A percentile compares a stretch with the other conserved stretches of the same genome.
phyloP scores from a whole-genome alignment of 2,329 filamentous ascomycete species.

The Sarocladium brachiariae region DNA sequence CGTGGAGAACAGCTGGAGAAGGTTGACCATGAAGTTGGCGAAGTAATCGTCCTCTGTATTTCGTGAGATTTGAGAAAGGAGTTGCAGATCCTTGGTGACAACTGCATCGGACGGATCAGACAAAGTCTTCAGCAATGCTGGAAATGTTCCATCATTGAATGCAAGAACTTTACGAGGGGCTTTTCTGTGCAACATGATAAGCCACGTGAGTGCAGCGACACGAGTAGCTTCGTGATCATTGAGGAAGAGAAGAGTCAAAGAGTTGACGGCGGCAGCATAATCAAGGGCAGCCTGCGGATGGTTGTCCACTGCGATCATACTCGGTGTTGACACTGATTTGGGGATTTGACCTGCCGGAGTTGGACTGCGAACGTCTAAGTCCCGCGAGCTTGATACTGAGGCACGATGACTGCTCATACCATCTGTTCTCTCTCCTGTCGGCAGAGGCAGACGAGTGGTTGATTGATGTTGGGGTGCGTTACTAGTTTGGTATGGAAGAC shows the following conservation, averaged over 20 bases:
- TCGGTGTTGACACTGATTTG: constrained; percentile 37
- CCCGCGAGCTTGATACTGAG: constrained; percentile 46
- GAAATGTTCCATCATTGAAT: constrained; percentile 96
- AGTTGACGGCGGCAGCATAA: constrained; percentile 90
- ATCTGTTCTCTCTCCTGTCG: constrained; percentile 36
- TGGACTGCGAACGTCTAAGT: constrained; percentile 45
- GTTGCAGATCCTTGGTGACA: constrained; percentile 86
- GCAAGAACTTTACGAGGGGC: constrained; percentile 88
- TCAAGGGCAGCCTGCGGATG: constrained; percentile 68
- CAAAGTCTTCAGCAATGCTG: constrained; percentile 88
- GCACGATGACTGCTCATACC: constrained; percentile 41
- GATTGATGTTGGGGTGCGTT: constrained; percentile 22
- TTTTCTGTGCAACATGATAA: constrained; percentile 96
- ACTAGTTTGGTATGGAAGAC: constrained; percentile 20
- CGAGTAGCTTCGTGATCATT: constrained; percentile 96
- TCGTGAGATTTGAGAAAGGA: constrained; percentile 90
- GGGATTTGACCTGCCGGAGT: constrained; percentile 33
- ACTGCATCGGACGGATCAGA: constrained; percentile 94
- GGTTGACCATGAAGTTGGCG: constrained; percentile 94
- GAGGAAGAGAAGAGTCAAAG: constrained; percentile 84
- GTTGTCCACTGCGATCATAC: constrained; percentile 21
- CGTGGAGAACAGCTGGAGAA: constrained; percentile 91
- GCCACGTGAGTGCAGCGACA: constrained; percentile 88
- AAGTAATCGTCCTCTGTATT: constrained; percentile 98
- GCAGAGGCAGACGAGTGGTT: constrained; percentile 35